Conservation (phyloP, 805 yeast species). For the Hanseniaspora vineae region DNA sequence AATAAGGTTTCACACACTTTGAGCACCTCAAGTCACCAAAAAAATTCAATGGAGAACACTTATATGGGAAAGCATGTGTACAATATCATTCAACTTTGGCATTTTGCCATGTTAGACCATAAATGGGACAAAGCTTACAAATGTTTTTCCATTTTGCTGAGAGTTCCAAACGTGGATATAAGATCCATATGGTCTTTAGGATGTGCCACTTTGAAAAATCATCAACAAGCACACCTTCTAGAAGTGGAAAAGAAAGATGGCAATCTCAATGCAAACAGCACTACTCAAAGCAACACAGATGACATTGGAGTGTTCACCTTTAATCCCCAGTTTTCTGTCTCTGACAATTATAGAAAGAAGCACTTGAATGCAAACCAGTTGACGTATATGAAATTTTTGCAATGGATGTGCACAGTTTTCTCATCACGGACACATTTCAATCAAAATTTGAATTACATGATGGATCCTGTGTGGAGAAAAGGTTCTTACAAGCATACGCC, state of each 20-base stretch:
- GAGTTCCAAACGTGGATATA: slow-evolving; percentile 39
- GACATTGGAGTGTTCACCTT: background rate
- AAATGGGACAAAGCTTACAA: slow-evolving; percentile 47
- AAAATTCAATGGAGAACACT: slow-evolving; percentile 1
- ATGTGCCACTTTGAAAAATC: slow-evolving; percentile 33
- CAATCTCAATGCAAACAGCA: background rate
- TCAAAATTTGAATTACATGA: slow-evolving; percentile 14
- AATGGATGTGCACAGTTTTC: slow-evolving; percentile 18
- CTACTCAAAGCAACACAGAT: background rate
- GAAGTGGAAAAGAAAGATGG: too few relatives aligned
- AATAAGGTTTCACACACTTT: too few relatives aligned
- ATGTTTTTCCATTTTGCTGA: slow-evolving; percentile 35
- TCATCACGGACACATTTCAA: slow-evolving; percentile 14
- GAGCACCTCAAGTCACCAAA: background rate
- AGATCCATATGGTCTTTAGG: slow-evolving; percentile 54
- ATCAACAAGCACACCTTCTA: background rate
- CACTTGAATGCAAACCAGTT: background rate
- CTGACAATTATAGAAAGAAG: slow-evolving; percentile 1
- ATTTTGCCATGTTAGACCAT: slow-evolving; percentile 31
- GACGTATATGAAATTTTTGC: slow-evolving; percentile 1
- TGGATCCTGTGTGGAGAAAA: slow-evolving; percentile 18
- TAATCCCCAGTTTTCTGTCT: background rate
- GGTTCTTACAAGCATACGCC: slow-evolving; percentile 21
- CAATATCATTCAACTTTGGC: slow-evolving; percentile 32
- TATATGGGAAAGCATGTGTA: slow-evolving; percentile 14